These are phyloP conservation scores for Aquilaria yunnanensis DNA, from an alignment of 345 rosid species.

Conservation along the genomic window DNA sequence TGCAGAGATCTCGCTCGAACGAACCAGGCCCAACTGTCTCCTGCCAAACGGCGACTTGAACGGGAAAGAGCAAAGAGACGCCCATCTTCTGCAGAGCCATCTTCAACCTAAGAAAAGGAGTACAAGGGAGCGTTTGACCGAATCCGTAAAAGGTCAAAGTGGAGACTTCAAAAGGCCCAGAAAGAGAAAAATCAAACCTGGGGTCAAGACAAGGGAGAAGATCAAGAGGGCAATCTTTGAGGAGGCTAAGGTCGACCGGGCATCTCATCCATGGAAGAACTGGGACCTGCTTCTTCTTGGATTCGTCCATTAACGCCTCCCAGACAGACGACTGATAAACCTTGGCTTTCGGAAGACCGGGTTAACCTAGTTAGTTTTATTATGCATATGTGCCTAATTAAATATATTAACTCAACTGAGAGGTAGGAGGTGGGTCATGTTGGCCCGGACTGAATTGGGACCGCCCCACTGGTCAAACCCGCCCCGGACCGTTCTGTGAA, in stretches of 20 bases:
- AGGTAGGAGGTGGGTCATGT: no score
- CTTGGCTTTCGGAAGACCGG: no score
- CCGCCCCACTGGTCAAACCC: no score
- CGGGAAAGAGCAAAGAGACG: slow-evolving; percentile 62
- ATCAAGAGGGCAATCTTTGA: slow-evolving; percentile 48
- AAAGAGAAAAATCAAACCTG: slow-evolving; percentile 29
- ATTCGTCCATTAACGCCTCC: neutral
- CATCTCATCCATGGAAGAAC: slow-evolving; percentile 93
- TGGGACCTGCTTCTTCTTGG: slow-evolving; percentile 31
- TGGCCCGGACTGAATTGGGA: no score
- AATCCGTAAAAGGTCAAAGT: neutral
- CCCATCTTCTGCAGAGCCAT: slow-evolving; percentile 58
- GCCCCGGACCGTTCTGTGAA: no score
- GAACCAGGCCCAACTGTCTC: slow-evolving; percentile 88
- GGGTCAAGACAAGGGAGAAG: slow-evolving; percentile 72
- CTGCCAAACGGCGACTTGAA: slow-evolving; percentile 92
- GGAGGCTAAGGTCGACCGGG: slow-evolving; percentile 55
- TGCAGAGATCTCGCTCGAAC: slow-evolving; percentile 78
- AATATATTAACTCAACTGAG: no score
- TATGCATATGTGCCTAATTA: no score
- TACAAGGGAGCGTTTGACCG: neutral
- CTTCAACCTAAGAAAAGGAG: slow-evolving; percentile 47
- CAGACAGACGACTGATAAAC: no score
- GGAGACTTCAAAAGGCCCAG: neutral
- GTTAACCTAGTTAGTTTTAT: no score